phyloP scores from a whole-genome alignment of 2,329 filamentous ascomycete species.

The Trichoderma pleuroti region DNA sequence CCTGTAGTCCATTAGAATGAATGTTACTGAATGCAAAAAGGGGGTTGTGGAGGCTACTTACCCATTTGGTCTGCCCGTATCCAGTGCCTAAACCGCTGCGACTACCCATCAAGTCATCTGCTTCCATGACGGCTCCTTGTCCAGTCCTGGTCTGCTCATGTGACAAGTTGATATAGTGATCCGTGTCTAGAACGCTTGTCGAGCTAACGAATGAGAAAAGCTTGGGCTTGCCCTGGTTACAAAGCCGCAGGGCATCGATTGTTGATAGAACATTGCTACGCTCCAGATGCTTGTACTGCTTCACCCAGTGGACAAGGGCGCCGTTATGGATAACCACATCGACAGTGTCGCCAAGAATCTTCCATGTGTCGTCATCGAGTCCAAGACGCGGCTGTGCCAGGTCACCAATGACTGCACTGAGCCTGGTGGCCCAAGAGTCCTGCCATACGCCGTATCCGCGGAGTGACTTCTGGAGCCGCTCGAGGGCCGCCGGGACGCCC shows the following conservation, averaged over 20 bases:
- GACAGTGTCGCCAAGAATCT: conserved; percentile 59
- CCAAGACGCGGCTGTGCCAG: conserved; percentile 70
- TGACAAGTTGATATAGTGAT: conserved; percentile 75
- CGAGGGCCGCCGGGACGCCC: conserved; percentile 53
- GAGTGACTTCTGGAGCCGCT: conserved; percentile 64
- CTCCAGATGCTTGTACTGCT: conserved; percentile 68
- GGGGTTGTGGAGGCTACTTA: background rate
- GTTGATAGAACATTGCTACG: conserved; percentile 78
- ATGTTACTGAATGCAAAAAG: background rate
- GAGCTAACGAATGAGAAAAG: conserved; percentile 74
- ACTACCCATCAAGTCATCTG: conserved; percentile 75
- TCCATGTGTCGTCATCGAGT: conserved; percentile 63
- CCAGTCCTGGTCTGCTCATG: conserved; percentile 48
- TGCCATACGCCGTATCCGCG: conserved; percentile 78
- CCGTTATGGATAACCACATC: conserved; percentile 82
- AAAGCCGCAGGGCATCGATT: conserved; percentile 71
- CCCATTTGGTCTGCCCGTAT: conserved; percentile 73
- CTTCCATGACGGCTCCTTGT: conserved; percentile 64
- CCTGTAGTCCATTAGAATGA: background rate
- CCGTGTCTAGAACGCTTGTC: conserved; percentile 72
- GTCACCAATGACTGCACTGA: conserved; percentile 70
- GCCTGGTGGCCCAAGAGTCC: conserved; percentile 60
- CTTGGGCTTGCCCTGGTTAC: conserved; percentile 74
- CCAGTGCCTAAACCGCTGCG: conserved; percentile 75
- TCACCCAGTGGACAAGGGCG: conserved; percentile 77